Base-by-base conservation (phyloP, 257 asterid genomes). In the Nicotiana otophora region DNA sequence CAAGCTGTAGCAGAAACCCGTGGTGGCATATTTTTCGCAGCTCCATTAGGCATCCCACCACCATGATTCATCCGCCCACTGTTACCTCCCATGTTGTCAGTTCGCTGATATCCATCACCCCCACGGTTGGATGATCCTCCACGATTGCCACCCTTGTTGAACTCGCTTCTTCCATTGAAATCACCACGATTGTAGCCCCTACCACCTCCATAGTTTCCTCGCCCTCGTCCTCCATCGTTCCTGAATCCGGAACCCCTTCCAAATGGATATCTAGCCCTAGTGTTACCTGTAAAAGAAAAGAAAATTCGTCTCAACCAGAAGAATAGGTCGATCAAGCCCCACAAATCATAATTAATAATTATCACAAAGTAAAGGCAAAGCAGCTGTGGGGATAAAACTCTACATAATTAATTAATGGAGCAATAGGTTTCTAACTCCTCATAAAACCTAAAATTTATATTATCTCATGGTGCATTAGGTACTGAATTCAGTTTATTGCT, bases 201-300 rank as follows among this genome's bases (percentile, higher is more conserved):
- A 69, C 94, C 90, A 78, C 97, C 95, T 65, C 89, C 93, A 55
- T 88, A 94, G 85, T 84, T 86, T 19, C 95, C 96, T 46, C 98
- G 93, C 16, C 97, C 98, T 83, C 98, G 92, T 53, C 64, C 84
- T 67, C 96, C 98, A n/a, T 95, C 98, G 33, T 92, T 93, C 83
- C 97, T 93, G 88, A 86, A 93, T 48, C 93, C 97, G 14, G 92
- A 84, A 81, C 90, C 92, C 83, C 98, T 86, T 57, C 94, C 97
- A 57, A 91, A 54, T 82, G 84, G 92, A 82, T 89, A 92, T 81
- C 98, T 87, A 75, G 95, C 94, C 88, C 91, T 87, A 81, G 81
- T 76, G 69, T 82, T 91, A 60, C 93, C 96, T 92, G 88, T 77
- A 82, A 17, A 12, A 39, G 70, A 61, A n/a, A 76, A 28, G 28